These are phyloP conservation scores for Iris pallida DNA, from an alignment of 116 monocot genomes.

Conservation along the genomic window DNA sequence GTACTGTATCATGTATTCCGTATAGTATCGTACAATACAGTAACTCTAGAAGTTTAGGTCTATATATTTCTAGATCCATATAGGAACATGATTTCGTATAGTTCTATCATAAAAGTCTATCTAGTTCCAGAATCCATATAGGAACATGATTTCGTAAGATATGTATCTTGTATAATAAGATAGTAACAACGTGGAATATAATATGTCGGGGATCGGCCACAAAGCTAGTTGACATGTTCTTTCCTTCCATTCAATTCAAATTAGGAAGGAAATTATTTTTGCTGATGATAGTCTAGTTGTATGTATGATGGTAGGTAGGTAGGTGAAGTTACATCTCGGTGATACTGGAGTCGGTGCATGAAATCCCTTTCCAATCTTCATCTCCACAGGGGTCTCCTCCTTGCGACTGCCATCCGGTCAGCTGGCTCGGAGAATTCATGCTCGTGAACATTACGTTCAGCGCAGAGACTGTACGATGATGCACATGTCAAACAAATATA, in stretches of 20 bases:
- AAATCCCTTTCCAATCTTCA: slow-evolving; percentile 66
- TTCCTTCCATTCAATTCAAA: background rate
- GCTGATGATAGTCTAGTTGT: too few relatives aligned
- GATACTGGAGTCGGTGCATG: slow-evolving; percentile 72
- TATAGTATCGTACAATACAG: too few relatives aligned
- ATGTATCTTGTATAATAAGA: too few relatives aligned
- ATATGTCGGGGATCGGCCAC: background rate
- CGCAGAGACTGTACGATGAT: slow-evolving; percentile 66
- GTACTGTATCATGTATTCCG: too few relatives aligned
- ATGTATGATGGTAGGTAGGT: background rate
- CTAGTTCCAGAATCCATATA: too few relatives aligned
- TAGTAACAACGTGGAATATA: too few relatives aligned
- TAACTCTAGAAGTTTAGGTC: too few relatives aligned
- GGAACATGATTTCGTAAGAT: too few relatives aligned
- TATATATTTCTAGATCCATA: too few relatives aligned
- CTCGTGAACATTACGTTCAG: slow-evolving; percentile 83
- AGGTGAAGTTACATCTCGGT: slow-evolving; percentile 65
- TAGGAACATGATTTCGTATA: too few relatives aligned
- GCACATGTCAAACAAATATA: background rate
- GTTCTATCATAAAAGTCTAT: too few relatives aligned
- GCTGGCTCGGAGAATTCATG: slow-evolving; percentile 61
- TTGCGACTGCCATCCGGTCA: slow-evolving; percentile 64
- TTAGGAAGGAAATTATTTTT: background rate
- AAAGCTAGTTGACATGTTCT: background rate
- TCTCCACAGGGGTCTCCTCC: slow-evolving; percentile 86